These are phyloP conservation scores for Boletus bicolor DNA, from an alignment of 768 basidiomycete species.

Conservation along the genomic window DNA sequence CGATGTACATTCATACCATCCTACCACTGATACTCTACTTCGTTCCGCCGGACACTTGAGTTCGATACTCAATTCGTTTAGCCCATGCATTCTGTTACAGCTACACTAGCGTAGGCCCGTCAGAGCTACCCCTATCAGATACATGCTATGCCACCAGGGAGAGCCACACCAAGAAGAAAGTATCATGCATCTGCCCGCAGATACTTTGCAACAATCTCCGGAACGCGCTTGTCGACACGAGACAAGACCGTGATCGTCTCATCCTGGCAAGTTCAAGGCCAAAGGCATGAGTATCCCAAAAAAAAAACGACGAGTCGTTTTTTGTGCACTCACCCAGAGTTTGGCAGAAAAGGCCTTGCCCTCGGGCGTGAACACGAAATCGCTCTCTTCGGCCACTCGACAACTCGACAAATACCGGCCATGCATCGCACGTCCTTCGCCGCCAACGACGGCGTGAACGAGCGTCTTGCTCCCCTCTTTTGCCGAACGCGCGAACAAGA, in stretches of 20 bases:
- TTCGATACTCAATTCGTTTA: background rate
- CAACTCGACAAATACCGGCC: constrained; percentile 29
- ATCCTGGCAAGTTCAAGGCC: background rate
- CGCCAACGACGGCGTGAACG: constrained; percentile 27
- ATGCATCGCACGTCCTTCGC: constrained; percentile 11
- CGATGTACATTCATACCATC: constrained; percentile 19
- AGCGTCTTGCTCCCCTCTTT: constrained; percentile 35
- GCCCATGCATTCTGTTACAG: background rate
- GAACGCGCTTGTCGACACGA: constrained; percentile 13
- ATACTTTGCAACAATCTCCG: constrained; percentile 15
- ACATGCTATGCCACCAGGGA: background rate
- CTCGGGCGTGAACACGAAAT: constrained; percentile 27
- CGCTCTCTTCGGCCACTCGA: constrained; percentile 24
- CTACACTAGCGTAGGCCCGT: background rate
- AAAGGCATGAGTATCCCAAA: background rate
- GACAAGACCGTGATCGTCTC: constrained; percentile 18
- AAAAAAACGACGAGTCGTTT: background rate
- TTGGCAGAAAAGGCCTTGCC: constrained; percentile 25
- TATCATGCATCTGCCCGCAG: background rate
- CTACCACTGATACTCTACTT: background rate
- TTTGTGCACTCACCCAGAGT: constrained; percentile 27
- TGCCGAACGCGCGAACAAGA: constrained; percentile 23
- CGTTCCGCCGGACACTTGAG: background rate
- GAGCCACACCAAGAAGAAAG: background rate
- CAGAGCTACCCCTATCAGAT: background rate